Percentiles rank a stretch among this genome's conserved stretches.
Evolutionary conservation across 2,329 filamentous ascomycete species (phyloP).

Genomic region (Podosphaera aphanis): DNA sequence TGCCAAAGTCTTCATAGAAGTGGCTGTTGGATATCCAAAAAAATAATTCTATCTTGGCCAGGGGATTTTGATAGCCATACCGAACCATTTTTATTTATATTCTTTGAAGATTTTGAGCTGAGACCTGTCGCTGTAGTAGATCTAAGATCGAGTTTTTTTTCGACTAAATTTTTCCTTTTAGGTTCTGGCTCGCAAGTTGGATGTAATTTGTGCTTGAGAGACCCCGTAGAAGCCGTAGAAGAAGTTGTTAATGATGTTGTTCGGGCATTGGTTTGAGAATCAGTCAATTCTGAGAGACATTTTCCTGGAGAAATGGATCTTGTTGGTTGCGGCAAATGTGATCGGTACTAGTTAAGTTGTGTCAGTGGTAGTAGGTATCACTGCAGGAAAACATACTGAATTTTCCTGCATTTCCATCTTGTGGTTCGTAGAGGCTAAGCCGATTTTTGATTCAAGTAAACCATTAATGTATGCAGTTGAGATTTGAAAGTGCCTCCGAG

Average conservation of each 20-base stretch:
- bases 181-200: constrained; percentile 30
- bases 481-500: too few species aligned
- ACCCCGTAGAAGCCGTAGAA: constrained; percentile 19
- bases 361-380: neutral
- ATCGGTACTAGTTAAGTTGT: neutral
- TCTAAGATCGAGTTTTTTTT: constrained; percentile 29
- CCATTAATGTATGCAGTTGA: too few species aligned
- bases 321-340: constrained; percentile 6
- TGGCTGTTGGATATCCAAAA: too few species aligned
- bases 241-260: constrained; percentile 22
- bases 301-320: constrained; percentile 12
- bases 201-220: constrained; percentile 25
- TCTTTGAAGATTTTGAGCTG: neutral
- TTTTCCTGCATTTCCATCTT: constrained; percentile 1
- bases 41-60: too few species aligned
- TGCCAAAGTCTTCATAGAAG: too few species aligned
- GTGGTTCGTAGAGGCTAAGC: neutral
- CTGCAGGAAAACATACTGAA: neutral
- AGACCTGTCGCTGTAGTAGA: constrained; percentile 18
- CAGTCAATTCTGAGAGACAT: constrained; percentile 28
- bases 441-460: too few species aligned
- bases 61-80: neutral
- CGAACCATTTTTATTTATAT: neutral
- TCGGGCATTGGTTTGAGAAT: constrained; percentile 36
- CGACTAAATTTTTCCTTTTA: constrained; percentile 35